Conservation (phyloP, 352 stramenopile genomes). For the Globisporangium iwayamae region DNA sequence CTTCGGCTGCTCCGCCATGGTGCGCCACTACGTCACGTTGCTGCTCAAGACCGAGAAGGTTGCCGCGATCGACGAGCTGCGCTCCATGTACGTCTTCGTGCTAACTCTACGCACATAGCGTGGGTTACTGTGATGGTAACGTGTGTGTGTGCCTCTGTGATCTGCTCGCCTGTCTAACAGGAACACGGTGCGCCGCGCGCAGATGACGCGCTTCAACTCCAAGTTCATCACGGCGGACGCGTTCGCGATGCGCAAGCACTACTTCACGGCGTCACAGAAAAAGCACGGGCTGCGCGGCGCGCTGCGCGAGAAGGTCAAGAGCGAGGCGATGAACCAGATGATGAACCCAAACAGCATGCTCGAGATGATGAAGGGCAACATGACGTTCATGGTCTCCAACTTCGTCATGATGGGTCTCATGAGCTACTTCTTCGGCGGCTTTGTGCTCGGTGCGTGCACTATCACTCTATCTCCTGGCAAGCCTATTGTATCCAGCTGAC, state of each 20-base stretch:
- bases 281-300: constrained; percentile 82
- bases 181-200: constrained; percentile 83
- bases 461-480: neutral
- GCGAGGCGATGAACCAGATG: constrained; percentile 91
- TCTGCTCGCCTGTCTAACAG: constrained; percentile 23
- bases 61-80: constrained; percentile 66
- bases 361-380: constrained; percentile 98
- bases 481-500: too few relatives aligned
- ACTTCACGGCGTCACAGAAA: constrained; percentile 87
- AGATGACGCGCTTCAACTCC: constrained; percentile 86
- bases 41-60: constrained; percentile 84
- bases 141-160: neutral
- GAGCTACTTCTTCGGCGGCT: constrained; percentile 98
- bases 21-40: constrained; percentile 84
- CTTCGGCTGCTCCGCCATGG: constrained; percentile 82
- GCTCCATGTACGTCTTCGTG: constrained; percentile 51
- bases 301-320: constrained; percentile 88
- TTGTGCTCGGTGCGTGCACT: constrained; percentile 86
- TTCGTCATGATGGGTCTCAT: constrained; percentile 99
- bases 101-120: neutral
- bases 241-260: constrained; percentile 90
- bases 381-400: constrained; percentile 98
- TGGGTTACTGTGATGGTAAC: neutral
- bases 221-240: constrained; percentile 83
- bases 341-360: constrained; percentile 96